Conservation (phyloP, 331 rosid genomes). For the Rosa hybrid region DNA sequence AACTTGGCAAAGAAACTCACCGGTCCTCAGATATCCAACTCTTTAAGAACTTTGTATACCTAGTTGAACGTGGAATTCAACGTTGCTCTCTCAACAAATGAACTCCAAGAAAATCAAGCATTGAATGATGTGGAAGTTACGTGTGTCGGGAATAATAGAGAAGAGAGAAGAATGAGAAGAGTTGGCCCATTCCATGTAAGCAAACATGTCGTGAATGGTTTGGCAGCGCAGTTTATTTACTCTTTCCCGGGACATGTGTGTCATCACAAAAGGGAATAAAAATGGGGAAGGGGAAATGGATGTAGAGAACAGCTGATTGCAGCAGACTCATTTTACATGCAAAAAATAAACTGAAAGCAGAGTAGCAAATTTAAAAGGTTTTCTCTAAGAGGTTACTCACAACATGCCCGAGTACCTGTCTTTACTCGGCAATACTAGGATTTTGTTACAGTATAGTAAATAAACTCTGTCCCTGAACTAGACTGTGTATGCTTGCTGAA, state of each 20-base stretch:
- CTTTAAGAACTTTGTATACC: not conserved
- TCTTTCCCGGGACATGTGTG: not conserved
- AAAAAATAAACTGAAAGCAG: constrained; percentile 2
- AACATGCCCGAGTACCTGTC: constrained; percentile 23
- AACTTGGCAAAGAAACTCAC: not conserved
- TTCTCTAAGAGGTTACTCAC: constrained; percentile 20
- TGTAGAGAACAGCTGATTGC: not conserved
- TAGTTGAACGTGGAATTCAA: not conserved
- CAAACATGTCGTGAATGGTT: not conserved
- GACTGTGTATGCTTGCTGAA: constrained; percentile 96
- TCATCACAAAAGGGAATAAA: not conserved
- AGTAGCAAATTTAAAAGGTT: constrained; percentile 18
- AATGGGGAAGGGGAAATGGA: not conserved
- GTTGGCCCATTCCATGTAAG: not conserved
- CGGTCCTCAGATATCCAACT: not conserved
- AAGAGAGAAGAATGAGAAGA: not conserved
- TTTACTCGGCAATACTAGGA: constrained; percentile 22
- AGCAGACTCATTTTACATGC: constrained; percentile 20
- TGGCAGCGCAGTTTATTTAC: not conserved
- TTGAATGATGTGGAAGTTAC: not conserved
- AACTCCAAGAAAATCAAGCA: not conserved
- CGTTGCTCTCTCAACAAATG: not conserved
- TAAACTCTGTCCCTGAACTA: constrained; percentile 33
- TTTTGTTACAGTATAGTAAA: constrained; percentile 27
- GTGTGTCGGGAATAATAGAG: not conserved